Conservation (phyloP, 441 rosid species). For the Sinapis alba region DNA sequence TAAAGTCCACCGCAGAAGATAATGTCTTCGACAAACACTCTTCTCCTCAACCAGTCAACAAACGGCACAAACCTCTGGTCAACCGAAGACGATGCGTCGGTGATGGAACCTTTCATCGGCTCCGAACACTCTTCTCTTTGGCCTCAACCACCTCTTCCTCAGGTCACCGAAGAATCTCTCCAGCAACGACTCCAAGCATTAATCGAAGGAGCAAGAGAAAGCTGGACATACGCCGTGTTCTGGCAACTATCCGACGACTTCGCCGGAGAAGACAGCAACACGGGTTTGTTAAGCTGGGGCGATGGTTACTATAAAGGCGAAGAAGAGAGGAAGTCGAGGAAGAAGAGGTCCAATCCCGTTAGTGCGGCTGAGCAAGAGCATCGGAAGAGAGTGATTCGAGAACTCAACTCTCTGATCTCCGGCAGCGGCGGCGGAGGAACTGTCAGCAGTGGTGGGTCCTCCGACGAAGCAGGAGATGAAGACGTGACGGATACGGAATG, state of each 20-base stretch:
- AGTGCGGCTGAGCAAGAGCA: slow-evolving; percentile 76
- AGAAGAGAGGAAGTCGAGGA: slow-evolving; percentile 70
- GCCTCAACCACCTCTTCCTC: slow-evolving; percentile 43
- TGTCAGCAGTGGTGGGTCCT: slow-evolving; percentile 66
- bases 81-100: slow-evolving; percentile 60
- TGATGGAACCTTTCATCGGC: slow-evolving; percentile 91
- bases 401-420: slow-evolving; percentile 82
- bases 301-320: slow-evolving; percentile 95
- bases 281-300: slow-evolving; percentile 75
- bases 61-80: slow-evolving; percentile 59
- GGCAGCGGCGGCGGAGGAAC: slow-evolving; percentile 66
- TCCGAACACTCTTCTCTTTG: slow-evolving; percentile 58
- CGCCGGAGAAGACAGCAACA: slow-evolving; percentile 32
- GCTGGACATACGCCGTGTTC: slow-evolving; percentile 95
- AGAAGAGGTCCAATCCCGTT: slow-evolving; percentile 50
- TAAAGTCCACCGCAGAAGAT: background rate
- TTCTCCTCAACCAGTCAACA: slow-evolving; percentile 41
- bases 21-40: slow-evolving; percentile 35
- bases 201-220: slow-evolving; percentile 72
- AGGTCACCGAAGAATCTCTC: slow-evolving; percentile 76
- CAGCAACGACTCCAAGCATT: slow-evolving; percentile 88
- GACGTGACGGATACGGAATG: slow-evolving; percentile 95
- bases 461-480: slow-evolving; percentile 74
- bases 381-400: slow-evolving; percentile 80
- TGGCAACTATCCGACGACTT: slow-evolving; percentile 87